These are phyloP conservation scores for Cercospora zeae-maydis DNA, from an alignment of 2,329 filamentous ascomycete species.

Conservation along the genomic window DNA sequence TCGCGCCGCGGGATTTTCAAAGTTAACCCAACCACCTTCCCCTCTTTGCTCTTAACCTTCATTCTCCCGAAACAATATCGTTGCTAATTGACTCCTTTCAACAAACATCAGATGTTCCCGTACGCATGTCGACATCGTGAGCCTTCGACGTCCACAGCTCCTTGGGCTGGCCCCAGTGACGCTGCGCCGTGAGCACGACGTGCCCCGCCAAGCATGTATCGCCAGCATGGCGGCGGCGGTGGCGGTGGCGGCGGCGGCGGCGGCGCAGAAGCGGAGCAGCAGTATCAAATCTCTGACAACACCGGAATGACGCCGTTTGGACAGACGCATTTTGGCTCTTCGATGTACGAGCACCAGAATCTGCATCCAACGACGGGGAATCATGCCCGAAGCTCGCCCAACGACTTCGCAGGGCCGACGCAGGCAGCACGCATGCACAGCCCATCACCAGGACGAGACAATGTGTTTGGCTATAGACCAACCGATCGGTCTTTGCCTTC, in stretches of 20 bases:
- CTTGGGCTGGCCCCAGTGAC: background rate
- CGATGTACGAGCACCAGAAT: conserved; percentile 27
- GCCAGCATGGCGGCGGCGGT: conserved; percentile 22
- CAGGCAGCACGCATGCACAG: conserved; percentile 25
- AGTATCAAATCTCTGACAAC: conserved; percentile 21
- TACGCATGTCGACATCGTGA: background rate
- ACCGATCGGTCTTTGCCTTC: conserved; percentile 60
- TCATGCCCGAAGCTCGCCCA: conserved; percentile 17
- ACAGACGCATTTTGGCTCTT: conserved; percentile 23
- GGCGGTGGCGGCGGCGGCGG: no score
- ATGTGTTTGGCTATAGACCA: conserved; percentile 34
- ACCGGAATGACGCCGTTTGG: conserved; percentile 24
- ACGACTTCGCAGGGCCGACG: conserved; percentile 22
- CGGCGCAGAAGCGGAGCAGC: conserved; percentile 20
- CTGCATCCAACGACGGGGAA: conserved; percentile 16
- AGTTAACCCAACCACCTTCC: background rate
- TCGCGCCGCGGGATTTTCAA: background rate
- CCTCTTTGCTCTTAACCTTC: background rate
- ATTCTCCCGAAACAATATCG: background rate
- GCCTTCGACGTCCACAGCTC: background rate
- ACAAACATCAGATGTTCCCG: background rate
- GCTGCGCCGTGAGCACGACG: background rate
- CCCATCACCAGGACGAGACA: conserved; percentile 15
- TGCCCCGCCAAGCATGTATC: conserved; percentile 22
- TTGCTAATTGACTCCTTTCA: background rate